These are phyloP conservation scores for Collariella sp. DNA, from an alignment of 495 filamentous ascomycete species.

Conservation along the genomic window DNA sequence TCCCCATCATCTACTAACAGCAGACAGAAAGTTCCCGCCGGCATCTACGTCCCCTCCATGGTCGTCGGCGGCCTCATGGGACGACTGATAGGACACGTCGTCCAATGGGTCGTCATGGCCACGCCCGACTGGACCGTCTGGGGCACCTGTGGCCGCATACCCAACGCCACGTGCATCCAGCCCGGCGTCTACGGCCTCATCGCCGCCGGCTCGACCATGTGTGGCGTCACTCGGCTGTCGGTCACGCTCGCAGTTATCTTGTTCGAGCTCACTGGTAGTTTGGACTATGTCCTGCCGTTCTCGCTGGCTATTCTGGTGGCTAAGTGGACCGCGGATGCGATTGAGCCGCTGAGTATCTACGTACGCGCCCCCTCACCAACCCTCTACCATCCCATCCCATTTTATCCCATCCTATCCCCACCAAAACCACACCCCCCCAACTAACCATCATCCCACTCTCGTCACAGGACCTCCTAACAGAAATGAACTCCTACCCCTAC, in stretches of 20 bases:
- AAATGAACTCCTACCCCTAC: constrained; percentile 95
- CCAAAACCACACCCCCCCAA: neutral
- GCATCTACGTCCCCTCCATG: constrained; percentile 98
- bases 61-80: constrained; percentile 93
- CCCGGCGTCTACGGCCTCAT: constrained; percentile 94
- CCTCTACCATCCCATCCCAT: neutral
- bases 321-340: constrained; percentile 95
- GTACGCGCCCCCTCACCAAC: neutral
- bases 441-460: neutral
- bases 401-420: too few species aligned
- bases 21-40: constrained; percentile 72
- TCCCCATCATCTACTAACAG: neutral
- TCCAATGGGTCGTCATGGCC: constrained; percentile 72
- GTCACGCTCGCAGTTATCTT: constrained; percentile 92
- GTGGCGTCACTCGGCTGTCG: constrained; percentile 87
- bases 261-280: constrained; percentile 88
- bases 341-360: constrained; percentile 93
- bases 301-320: constrained; percentile 84
- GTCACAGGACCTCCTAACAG: constrained; percentile 64
- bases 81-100: constrained; percentile 74
- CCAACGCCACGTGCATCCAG: constrained; percentile 75
- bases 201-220: constrained; percentile 95
- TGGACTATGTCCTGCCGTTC: constrained; percentile 93
- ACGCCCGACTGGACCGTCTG: constrained; percentile 67
- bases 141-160: constrained; percentile 57